Percentiles rank a stretch among this genome's conserved stretches.
Evolutionary conservation across 148 eudicot genomes (phyloP).

Genomic region (Rhododendron williamsianum): DNA sequence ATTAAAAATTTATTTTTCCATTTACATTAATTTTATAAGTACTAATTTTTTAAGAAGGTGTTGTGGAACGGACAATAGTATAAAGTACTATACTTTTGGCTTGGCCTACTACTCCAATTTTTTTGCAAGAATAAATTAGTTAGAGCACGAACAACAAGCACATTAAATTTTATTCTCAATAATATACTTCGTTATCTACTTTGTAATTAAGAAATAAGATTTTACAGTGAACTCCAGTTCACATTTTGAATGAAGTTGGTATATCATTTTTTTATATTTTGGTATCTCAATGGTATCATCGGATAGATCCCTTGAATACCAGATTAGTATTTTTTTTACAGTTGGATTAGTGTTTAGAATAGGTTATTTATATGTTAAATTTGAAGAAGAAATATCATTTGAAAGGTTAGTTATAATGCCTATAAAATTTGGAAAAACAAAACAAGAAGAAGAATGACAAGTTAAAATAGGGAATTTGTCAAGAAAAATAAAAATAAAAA

Average conservation of each 20-base stretch:
- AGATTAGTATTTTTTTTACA: not conserved
- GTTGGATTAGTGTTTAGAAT: not conserved
- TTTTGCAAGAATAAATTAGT: not conserved
- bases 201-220: not conserved
- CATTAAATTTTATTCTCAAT: too few relatives aligned
- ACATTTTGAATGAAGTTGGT: not conserved
- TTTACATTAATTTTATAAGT: too few relatives aligned
- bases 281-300: not conserved
- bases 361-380: not conserved
- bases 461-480: not conserved
- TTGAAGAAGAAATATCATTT: not conserved
- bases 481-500: too few relatives aligned
- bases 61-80: too few relatives aligned
- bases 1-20: too few relatives aligned
- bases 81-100: not conserved
- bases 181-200: not conserved
- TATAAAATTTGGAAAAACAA: too few relatives aligned
- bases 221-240: not conserved
- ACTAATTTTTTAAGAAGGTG: too few relatives aligned
- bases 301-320: not conserved
- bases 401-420: not conserved
- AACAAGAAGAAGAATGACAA: not conserved
- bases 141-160: not conserved
- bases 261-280: not conserved
- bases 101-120: not conserved